Conservation (phyloP, 306 rosid species). For the Vachellia collinsii region DNA sequence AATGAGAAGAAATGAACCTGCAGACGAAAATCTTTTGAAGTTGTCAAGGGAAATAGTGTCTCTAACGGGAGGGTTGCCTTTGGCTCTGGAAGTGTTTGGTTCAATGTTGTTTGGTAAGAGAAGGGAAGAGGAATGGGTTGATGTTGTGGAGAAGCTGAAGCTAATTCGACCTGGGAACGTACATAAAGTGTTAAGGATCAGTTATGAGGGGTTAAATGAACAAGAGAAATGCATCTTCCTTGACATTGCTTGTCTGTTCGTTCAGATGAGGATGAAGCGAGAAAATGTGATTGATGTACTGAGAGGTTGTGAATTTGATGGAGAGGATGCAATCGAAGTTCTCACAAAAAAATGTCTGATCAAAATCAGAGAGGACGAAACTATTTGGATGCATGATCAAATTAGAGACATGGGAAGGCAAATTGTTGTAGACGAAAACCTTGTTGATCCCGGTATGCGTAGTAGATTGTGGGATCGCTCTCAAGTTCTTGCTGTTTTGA, state of each 20-base stretch:
- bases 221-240: constrained; percentile 59
- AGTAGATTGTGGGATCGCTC: constrained; percentile 67
- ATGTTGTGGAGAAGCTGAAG: constrained; percentile 45
- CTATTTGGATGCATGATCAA: constrained; percentile 72
- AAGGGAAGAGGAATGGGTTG: constrained; percentile 54
- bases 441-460: constrained; percentile 47
- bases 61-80: constrained; percentile 61
- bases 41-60: constrained; percentile 53
- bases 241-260: constrained; percentile 64
- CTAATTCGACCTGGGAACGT: constrained; percentile 47
- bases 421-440: constrained; percentile 39
- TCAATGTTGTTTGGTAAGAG: constrained; percentile 56
- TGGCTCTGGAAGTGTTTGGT: constrained; percentile 77
- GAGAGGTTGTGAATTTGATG: constrained; percentile 62
- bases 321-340: constrained; percentile 45
- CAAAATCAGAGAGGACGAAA: constrained; percentile 44
- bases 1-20: constrained; percentile 48
- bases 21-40: background rate
- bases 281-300: constrained; percentile 55
- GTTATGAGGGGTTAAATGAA: constrained; percentile 54
- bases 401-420: constrained; percentile 75
- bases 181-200: constrained; percentile 65
- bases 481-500: constrained; percentile 51
- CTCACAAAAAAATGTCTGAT: constrained; percentile 58
- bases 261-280: constrained; percentile 46